phyloP scores from a whole-genome alignment of 148 eudicot species.

The Hydrangea macrophylla region DNA sequence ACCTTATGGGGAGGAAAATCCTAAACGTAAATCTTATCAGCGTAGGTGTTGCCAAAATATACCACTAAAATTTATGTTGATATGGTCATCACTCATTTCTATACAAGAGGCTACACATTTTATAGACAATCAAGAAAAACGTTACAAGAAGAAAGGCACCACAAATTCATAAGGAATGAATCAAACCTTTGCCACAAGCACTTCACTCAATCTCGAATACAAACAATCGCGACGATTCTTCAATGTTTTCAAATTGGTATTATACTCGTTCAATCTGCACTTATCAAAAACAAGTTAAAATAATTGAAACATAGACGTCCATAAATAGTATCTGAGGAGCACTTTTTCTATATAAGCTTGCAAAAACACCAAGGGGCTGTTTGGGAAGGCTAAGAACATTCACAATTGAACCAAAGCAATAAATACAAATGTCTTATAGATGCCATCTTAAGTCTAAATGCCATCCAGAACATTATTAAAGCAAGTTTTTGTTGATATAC shows the following conservation, averaged over 20 bases:
- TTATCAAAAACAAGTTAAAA: background rate
- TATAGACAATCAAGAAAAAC: background rate
- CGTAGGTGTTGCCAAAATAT: no score
- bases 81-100: background rate
- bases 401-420: background rate
- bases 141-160: background rate
- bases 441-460: no score
- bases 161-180: constrained; percentile 9
- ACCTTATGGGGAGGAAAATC: background rate
- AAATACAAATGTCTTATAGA: background rate
- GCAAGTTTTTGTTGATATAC: no score
- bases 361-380: no score
- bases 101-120: background rate
- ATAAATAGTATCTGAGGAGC: no score
- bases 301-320: no score
- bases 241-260: constrained; percentile 51
- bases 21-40: background rate
- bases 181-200: constrained; percentile 70
- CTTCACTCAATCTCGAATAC: constrained; percentile 53
- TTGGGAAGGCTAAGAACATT: no score
- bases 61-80: no score
- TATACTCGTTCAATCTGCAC: constrained; percentile 78
- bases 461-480: no score
- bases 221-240: constrained; percentile 67
- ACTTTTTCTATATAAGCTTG: no score